Base-by-base conservation (phyloP, 192 early-diverging fungal species). In the Coemansia sp. region DNA sequence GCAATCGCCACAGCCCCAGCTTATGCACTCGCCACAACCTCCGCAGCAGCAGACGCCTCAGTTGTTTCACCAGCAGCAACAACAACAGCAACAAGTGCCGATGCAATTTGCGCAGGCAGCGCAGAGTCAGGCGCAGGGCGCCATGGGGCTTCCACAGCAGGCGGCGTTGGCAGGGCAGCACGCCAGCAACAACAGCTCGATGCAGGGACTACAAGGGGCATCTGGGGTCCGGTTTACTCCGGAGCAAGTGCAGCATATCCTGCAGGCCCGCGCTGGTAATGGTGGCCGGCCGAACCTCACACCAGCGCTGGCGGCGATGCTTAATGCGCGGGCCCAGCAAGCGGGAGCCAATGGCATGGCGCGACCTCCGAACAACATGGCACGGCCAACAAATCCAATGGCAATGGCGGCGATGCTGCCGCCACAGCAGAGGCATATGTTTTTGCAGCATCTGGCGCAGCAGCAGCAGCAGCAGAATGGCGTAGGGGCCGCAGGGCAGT, bases 221-320 rank as follows among this genome's bases (percentile, higher is more conserved):
- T 62, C 60, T 0, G 68, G 69, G 2, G 12, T 70, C 32, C 66
- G 72, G 24, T 52, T 80, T 22, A 74, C 77, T 14, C 77, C 60
- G 1, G 77, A 80, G 27, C 77, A 80, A 60, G 58, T 80, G 10
- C 72, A 73, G 60, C 67, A 64, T 52, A 63, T 80, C 1, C 26
- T 80, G 31, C 77, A 80, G 58, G 71, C 77, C 8, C 77, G 77
- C n/a, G 71, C 71, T n/a, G 71, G 56, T 2, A 76, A 64, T 27
- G 71, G 77, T 0, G 64, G 30, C 1, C 77, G 68, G 12, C 71
- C 72, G 7, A 69, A 69, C 10, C 56, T 80, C 31, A 34, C 77
- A 18, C 77, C 71, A 9, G 77, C 68, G 0, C 32, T 80, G 60
- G 77, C 77, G 1, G 76, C 76, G 0, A 67, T 68, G 59, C 49